Conservation (phyloP, 257 asterid genomes). For the Plantago elongata region DNA sequence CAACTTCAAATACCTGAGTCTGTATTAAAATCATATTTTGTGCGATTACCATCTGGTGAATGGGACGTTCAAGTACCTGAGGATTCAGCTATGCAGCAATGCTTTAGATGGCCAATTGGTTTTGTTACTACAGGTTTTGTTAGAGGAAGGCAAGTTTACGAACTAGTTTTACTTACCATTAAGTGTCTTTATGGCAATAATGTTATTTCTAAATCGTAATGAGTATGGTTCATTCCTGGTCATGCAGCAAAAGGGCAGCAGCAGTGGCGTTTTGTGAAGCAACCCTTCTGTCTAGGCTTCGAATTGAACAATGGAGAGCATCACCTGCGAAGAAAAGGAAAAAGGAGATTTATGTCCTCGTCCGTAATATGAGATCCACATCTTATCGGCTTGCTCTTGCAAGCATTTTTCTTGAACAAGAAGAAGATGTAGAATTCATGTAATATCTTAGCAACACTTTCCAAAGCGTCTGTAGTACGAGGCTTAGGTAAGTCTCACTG, state of each 20-base stretch:
- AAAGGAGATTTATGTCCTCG: conserved; percentile 79
- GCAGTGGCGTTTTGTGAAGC: conserved; percentile 78
- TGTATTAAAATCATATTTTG: conserved; percentile 43
- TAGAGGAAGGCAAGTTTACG: conserved; percentile 64
- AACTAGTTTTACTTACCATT: not conserved
- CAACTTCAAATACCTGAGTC: conserved; percentile 58
- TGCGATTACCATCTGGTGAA: conserved; percentile 46
- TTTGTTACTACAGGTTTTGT: conserved; percentile 80
- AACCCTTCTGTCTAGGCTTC: conserved; percentile 49
- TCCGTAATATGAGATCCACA: conserved; percentile 83
- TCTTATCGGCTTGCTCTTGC: conserved; percentile 86
- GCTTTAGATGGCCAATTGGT: conserved; percentile 69
- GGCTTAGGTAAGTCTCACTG: no score
- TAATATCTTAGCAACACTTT: conserved; percentile 25
- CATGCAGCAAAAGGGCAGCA: conserved; percentile 63
- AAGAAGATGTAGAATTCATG: conserved; percentile 54
- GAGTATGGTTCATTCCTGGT: conserved; percentile 10
- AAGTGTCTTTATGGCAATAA: not conserved
- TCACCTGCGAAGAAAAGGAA: conserved; percentile 43
- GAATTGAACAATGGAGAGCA: conserved; percentile 71
- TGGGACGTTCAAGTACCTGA: conserved; percentile 64
- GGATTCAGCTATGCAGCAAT: conserved; percentile 31
- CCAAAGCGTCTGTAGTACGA: not conserved
- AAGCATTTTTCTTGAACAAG: conserved; percentile 64
- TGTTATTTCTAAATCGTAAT: not conserved